Percentiles rank a stretch among this genome's conserved stretches.
phyloP scores from a whole-genome alignment of 1,284 basidiomycete genomes.

The Psilocybe mexicana region DNA sequence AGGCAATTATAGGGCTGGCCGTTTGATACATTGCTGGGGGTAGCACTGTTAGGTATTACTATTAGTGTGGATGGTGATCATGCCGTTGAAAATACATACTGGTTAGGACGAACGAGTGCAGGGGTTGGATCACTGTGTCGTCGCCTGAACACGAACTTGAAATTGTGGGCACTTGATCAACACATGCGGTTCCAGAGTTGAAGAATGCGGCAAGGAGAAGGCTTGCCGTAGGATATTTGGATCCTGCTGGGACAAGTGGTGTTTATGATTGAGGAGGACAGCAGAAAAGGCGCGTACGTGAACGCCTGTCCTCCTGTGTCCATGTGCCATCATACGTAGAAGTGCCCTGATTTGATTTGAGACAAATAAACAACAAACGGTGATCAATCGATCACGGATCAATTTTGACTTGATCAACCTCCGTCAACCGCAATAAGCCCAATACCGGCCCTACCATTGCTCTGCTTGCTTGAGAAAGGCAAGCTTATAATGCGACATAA shows the following conservation, averaged over 20 bases:
- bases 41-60: constrained; percentile 8
- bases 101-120: background rate
- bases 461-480: too few species aligned
- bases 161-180: background rate
- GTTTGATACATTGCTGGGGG: constrained; percentile 12
- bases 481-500: too few species aligned
- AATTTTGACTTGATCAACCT: background rate
- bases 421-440: too few species aligned
- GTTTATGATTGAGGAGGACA: too few species aligned
- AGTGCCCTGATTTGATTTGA: background rate
- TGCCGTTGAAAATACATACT: background rate
- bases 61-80: background rate
- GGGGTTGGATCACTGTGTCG: background rate
- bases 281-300: too few species aligned
- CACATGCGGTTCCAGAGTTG: background rate
- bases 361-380: background rate
- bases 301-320: too few species aligned
- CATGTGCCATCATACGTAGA: too few species aligned
- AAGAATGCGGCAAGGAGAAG: background rate
- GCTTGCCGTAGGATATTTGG: background rate
- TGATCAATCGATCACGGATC: background rate
- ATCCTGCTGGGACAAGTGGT: too few species aligned
- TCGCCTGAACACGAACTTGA: background rate
- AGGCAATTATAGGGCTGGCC: constrained; percentile 12
- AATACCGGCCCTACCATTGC: too few species aligned